Percentiles rank a stretch among this genome's conserved stretches.
phyloP scores from a whole-genome alignment of 1,284 basidiomycete genomes.

The Ustilago curta region DNA sequence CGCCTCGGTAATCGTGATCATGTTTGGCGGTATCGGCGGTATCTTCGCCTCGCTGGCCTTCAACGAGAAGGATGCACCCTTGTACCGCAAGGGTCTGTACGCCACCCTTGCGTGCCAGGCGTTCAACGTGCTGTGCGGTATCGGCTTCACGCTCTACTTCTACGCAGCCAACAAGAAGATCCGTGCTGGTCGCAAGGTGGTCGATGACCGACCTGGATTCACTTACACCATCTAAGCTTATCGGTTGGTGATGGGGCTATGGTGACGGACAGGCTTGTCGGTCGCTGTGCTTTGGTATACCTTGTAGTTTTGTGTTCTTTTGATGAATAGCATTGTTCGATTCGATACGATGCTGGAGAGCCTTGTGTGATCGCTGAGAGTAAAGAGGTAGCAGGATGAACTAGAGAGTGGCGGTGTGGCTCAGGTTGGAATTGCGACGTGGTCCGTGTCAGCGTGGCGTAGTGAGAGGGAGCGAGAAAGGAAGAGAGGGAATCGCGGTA shows the following conservation, averaged over 20 bases:
- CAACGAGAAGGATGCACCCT: conserved; percentile 62
- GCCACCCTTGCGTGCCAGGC: conserved; percentile 53
- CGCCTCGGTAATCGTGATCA: conserved; percentile 70
- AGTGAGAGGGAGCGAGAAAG: neutral
- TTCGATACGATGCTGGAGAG: too few relatives aligned
- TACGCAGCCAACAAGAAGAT: conserved; percentile 54
- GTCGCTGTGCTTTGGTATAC: conserved; percentile 6
- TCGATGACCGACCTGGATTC: conserved; percentile 55
- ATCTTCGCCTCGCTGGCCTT: conserved; percentile 70
- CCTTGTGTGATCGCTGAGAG: too few relatives aligned
- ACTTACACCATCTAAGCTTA: conserved; percentile 52
- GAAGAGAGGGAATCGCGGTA: too few relatives aligned
- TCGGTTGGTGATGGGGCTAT: neutral
- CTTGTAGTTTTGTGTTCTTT: neutral
- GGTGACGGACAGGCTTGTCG: too few relatives aligned
- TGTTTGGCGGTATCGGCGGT: conserved; percentile 71
- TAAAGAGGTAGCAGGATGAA: too few relatives aligned
- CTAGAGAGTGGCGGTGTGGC: too few relatives aligned
- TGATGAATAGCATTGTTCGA: too few relatives aligned
- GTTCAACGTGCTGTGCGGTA: conserved; percentile 51
- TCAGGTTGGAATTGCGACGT: too few relatives aligned
- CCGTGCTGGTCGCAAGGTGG: conserved; percentile 48
- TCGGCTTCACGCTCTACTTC: conserved; percentile 54
- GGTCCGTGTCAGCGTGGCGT: too few relatives aligned
- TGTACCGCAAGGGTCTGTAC: conserved; percentile 60